Base-by-base conservation (phyloP, 2,329 filamentous ascomycete species). In the Epichloe uncinata region DNA sequence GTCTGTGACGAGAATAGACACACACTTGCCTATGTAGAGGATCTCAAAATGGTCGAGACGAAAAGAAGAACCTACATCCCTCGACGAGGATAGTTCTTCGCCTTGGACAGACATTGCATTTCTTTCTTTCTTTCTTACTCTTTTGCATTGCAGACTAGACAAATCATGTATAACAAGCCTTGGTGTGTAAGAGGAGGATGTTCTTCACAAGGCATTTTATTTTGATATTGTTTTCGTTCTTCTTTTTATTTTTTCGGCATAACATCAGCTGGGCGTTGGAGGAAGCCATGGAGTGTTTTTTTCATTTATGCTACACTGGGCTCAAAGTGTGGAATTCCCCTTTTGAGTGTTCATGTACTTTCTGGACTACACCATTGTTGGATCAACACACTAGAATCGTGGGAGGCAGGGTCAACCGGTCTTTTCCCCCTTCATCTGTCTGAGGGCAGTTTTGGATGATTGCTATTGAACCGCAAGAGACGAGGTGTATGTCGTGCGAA, bases 1-100 rank as follows among this genome's bases (percentile, higher is more conserved):
- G 65, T 79, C 16, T 70, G 65, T 48, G 72, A 73, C 50, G 68
- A 70, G 50, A 66, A 69, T 45, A 61, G 72, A 35, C 62, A 72
- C 7, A 63, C 56, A 16, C 57, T 75, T 13, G 72, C 65, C 2
- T 76, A 63, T 49, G 67, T 75, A 6, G 68, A 57, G 3, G 73
- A 75, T 51, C 53, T 75, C 52, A 51, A 56, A 41, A 36, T 20
- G 49, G 15, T 12, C 11, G n/a, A 34, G 35, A 16, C 7, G 7
- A 11, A 45, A 34, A 16, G 15, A 15, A 13, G 15, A 33, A 7
- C 4, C 4, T n/a, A 9, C 30, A n/a, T 22, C 13, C n/a, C 20
- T 30, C 42, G 42, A 20, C 8, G 12, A 18, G 16, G 38, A 22
- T 41, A 41, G n/a, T 16, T 41, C 15, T 16, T 16, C 9, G 41